Evolutionary conservation across 305 asterid genomes (phyloP).

Genomic region (Fraxinus ornus): DNA sequence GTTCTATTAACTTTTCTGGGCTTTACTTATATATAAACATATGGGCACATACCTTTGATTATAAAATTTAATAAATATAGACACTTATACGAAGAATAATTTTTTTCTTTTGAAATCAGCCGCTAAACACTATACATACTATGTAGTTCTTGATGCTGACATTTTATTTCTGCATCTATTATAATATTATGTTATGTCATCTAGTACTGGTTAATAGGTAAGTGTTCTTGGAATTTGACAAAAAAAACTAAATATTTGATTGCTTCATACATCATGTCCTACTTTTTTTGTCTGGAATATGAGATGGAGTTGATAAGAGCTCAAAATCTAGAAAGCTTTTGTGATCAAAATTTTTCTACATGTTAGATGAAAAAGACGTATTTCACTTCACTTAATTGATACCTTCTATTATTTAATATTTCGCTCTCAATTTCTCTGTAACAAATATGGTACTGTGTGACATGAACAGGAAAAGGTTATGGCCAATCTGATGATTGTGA

Average conservation of each 20-base stretch:
- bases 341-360: neutral
- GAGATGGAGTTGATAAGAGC: neutral
- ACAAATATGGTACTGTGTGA: neutral
- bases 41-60: neutral
- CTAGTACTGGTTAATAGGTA: neutral
- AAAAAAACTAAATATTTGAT: neutral
- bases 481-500: neutral
- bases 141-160: neutral
- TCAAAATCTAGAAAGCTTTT: neutral
- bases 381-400: neutral
- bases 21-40: neutral
- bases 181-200: neutral
- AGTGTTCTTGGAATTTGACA: neutral
- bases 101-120: neutral
- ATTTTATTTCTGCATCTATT: neutral
- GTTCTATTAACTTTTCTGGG: neutral
- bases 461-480: neutral
- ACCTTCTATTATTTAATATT: neutral
- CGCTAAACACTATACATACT: neutral
- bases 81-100: neutral
- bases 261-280: neutral
- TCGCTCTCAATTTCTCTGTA: neutral
- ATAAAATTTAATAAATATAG: neutral
- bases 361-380: neutral
- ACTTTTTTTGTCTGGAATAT: neutral